These are phyloP conservation scores for Physcomitrium patens DNA, from an alignment of 225 moss, liverwort and hornwort genomes.

Conservation along the genomic window DNA sequence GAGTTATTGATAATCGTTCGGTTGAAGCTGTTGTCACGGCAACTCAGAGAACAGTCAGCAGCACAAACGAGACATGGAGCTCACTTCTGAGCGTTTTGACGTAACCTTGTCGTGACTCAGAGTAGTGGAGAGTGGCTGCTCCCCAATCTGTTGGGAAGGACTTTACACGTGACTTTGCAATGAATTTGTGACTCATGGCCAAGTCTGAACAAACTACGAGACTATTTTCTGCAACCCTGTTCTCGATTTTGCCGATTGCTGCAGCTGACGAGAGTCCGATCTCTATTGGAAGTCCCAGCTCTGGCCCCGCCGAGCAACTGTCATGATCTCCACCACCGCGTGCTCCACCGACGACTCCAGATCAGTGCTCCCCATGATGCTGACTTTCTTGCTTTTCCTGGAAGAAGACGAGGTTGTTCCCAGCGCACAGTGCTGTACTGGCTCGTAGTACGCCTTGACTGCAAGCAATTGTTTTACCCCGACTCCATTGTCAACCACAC, in stretches of 20 bases:
- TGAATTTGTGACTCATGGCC: not conserved
- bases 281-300: not conserved
- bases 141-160: too few relatives aligned
- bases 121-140: too few relatives aligned
- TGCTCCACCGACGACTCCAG: conserved; percentile 24
- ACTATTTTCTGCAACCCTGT: not conserved
- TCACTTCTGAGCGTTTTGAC: too few relatives aligned
- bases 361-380: not conserved
- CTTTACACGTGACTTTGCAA: not conserved
- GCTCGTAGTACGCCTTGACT: conserved; percentile 28
- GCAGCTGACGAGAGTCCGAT: not conserved
- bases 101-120: too few relatives aligned
- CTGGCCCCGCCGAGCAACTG: conserved; percentile 7
- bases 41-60: too few relatives aligned
- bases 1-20: not conserved
- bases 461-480: conserved; percentile 33
- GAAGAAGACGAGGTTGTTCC: conserved; percentile 21
- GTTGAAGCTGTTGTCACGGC: too few relatives aligned
- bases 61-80: too few relatives aligned
- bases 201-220: not conserved
- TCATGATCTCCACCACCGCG: conserved; percentile 25
- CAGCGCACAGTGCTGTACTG: conserved; percentile 32
- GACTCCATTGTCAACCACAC: conserved; percentile 22
- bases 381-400: conserved; percentile 30
- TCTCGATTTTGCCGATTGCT: not conserved